These are phyloP conservation scores for Leccinum sublutescens DNA, from an alignment of 768 basidiomycete genomes.

Conservation along the genomic window DNA sequence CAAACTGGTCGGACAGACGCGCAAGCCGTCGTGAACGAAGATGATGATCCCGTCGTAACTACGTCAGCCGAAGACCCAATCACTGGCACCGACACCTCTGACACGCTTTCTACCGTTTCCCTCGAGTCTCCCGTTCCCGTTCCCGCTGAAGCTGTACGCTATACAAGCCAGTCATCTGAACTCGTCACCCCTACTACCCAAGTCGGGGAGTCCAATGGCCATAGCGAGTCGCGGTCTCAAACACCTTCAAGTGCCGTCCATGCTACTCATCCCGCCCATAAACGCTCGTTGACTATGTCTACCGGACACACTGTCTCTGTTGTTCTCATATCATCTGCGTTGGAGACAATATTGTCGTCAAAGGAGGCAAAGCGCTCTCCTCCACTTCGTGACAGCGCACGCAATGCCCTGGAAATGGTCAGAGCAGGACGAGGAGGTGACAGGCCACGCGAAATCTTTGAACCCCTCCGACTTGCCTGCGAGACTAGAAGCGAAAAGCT, in stretches of 20 bases:
- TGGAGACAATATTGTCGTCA: constrained; percentile 83
- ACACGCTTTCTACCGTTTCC: constrained; percentile 10
- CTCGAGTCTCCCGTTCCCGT: constrained; percentile 1
- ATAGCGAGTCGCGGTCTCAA: constrained; percentile 13
- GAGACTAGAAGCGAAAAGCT: constrained; percentile 92
- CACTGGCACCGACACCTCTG: not conserved
- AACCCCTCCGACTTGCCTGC: constrained; percentile 94
- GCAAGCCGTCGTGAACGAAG: constrained; percentile 3
- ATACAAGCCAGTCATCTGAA: constrained; percentile 6
- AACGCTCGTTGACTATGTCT: constrained; percentile 59
- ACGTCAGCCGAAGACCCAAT: not conserved
- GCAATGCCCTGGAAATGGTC: constrained; percentile 80
- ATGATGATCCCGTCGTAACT: constrained; percentile 1
- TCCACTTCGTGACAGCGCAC: constrained; percentile 80
- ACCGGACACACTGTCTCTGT: constrained; percentile 74
- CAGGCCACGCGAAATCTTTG: constrained; percentile 84
- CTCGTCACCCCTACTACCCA: constrained; percentile 7
- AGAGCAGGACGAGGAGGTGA: constrained; percentile 72
- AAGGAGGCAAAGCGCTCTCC: constrained; percentile 84
- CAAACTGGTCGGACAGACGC: not conserved
- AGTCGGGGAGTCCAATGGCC: constrained; percentile 14
- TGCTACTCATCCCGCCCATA: constrained; percentile 37
- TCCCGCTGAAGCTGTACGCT: constrained; percentile 4
- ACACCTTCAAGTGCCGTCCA: constrained; percentile 19
- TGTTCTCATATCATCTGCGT: constrained; percentile 78